Percentiles rank a stretch among this genome's conserved stretches.
phyloP scores from a whole-genome alignment of 306 rosid species.

The Acacia acuminata region DNA sequence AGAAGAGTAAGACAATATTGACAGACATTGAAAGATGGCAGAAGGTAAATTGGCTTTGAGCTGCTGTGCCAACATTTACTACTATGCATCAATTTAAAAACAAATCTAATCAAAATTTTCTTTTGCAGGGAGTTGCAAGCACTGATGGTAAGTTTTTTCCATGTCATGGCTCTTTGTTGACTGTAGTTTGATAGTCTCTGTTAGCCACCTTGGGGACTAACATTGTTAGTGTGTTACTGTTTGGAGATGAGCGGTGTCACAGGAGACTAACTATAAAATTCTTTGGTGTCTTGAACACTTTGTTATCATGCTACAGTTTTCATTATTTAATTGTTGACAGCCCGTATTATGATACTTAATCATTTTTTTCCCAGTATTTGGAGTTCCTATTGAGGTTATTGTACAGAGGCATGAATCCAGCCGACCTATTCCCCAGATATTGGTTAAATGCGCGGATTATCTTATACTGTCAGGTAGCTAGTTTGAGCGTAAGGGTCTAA shows the following conservation, averaged over 20 bases:
- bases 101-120: slow-evolving; percentile 28
- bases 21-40: slow-evolving; percentile 99
- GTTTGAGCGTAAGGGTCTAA: slow-evolving; percentile 32
- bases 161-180: slow-evolving; percentile 12
- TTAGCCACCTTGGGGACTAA: slow-evolving; percentile 12
- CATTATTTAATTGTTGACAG: slow-evolving; percentile 2
- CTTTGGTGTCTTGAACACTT: background rate
- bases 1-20: slow-evolving; percentile 78
- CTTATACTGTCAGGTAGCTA: slow-evolving; percentile 85
- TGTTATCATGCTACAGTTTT: background rate
- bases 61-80: background rate
- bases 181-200: slow-evolving; percentile 1
- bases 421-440: slow-evolving; percentile 76
- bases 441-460: slow-evolving; percentile 85
- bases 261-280: slow-evolving; percentile 13
- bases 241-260: slow-evolving; percentile 4
- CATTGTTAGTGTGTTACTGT: background rate
- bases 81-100: background rate
- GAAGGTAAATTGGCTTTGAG: slow-evolving; percentile 61
- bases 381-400: slow-evolving; percentile 81
- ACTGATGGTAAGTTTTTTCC: slow-evolving; percentile 78
- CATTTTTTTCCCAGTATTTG: slow-evolving; percentile 64
- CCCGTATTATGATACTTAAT: slow-evolving; percentile 22
- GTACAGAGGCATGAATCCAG: slow-evolving; percentile 82
- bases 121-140: slow-evolving; percentile 88